Evolutionary conservation across 148 eudicot species (phyloP), one percentile per base, ranked within the genome.

Genomic region (Agrostemma githago): DNA sequence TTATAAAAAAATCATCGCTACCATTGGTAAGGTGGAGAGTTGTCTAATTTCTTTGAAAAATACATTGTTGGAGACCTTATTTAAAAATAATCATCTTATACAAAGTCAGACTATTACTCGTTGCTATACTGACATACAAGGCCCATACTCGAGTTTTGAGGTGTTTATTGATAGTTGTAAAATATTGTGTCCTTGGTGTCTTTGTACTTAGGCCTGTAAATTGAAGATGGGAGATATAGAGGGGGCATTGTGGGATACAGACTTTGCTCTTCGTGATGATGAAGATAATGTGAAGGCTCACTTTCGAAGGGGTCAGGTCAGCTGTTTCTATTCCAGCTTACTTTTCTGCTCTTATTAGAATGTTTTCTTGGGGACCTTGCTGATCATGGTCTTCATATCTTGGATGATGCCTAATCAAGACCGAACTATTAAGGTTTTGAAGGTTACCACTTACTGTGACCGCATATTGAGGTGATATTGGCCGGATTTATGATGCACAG

Each of bases 221-320:
- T 58, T 84, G 74, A 84, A 82, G 75, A 42, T 74, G 39, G 87
- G 82, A 62, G 87, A 84, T 44, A 39, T 78, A 71, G 75, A 66
- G 10, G 87, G 87, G 70, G 87, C 87, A 17, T 65, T 84, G 62
- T 81, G 82, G 83, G 87, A 84, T 46, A 78, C 84, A 17, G 87
- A 84, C 71, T 76, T 84, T 70, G 87, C 87, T 73, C 77, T 84
- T 67, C 87, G 87, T 66, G 87, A 84, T 73, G 87, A 82, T 41
- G 84, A 84, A 77, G 82, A 79, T 10, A 84, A 82, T 74, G 87
- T 79, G 61, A 84, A 84, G 76, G 84, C 87, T 82, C 84, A 81
- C 77, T 84, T 79, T 57, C 84, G 87, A 5, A 73, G 72, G 80
- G 87, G 87, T 70, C 87, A 84, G 87, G 87, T 84, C 46, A 43